Evolutionary conservation across 305 asterid genomes (phyloP), one percentile per base, ranked within the genome.

Genomic region (Fraxinus latifolia): DNA sequence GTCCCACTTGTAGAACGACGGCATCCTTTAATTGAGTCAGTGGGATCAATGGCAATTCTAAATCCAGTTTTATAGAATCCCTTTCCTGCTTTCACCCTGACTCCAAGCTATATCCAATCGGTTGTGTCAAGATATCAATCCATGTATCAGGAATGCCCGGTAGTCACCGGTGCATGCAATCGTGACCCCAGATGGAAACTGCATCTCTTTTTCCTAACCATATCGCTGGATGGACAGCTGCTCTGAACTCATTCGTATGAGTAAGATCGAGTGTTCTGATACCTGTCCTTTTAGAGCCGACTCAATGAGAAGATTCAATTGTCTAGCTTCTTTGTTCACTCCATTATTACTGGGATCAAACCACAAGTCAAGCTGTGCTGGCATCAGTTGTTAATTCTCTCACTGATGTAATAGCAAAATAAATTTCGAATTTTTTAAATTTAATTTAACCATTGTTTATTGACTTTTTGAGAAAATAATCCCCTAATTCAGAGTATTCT

Each of bases 101-200:
- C 68, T 81, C 91, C 85, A 93, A 74, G 85, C 88, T 85, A 76
- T 88, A 84, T 32, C 80, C 82, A 79, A 94, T 89, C 53, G 89
- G 89, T 81, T 86, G 96, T 0, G 95, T 79, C 83, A 95, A 85
- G 84, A 95, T 90, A 87, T 95, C 97, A 14, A 93, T 95, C 98
- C 99, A 1, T 36, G 11, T 7, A 7, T 34, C 9, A 0, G 9
- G 39, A 34, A 34, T 34, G 39, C 39, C 39, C 0, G 97, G 99
- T 36, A 95, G 89, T 89, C 99, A 94, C 98, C 99, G 93, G 76
- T 95, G 99, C 97, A 93, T 93, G 88, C 99, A 95, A 86, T 95
- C 99, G 80, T 93, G 97, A 76, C 98, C 99, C 98, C 98, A 95
- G 47, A 88, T 88, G 0, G 95, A 89, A 81, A 95, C 98, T 2